Evolutionary conservation across 176 grass and related monocot genomes (phyloP).

Genomic region (Avena insularis): DNA sequence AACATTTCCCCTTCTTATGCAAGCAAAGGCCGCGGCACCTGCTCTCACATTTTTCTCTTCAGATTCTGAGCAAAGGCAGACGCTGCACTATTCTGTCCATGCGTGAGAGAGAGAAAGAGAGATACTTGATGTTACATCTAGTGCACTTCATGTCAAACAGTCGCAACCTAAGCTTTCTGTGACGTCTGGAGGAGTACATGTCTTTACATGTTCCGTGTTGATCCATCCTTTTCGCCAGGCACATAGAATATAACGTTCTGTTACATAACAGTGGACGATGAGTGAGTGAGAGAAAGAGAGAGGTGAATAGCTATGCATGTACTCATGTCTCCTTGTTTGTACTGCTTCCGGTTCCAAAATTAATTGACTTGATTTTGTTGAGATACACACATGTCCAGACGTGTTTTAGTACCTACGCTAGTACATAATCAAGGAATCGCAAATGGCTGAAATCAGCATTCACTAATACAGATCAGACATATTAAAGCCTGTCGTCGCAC

Average conservation of each 20-base stretch:
- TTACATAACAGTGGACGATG: constrained; percentile 42
- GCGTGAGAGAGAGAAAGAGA: background rate
- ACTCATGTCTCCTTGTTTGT: constrained; percentile 4
- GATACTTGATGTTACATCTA: constrained; percentile 61
- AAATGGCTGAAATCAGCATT: no score
- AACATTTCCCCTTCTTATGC: constrained; percentile 54
- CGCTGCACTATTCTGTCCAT: constrained; percentile 47
- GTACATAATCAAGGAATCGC: no score
- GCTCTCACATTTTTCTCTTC: constrained; percentile 43
- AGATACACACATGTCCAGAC: no score
- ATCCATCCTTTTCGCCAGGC: constrained; percentile 15
- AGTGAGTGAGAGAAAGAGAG: background rate
- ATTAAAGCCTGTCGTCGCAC: no score
- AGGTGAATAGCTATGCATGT: background rate
- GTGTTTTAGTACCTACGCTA: no score
- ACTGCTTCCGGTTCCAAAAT: no score
- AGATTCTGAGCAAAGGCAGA: constrained; percentile 45
- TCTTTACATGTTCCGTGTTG: constrained; percentile 26
- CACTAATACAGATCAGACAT: no score
- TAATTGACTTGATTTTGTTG: no score
- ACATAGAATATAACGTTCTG: constrained; percentile 55
- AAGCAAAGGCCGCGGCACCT: constrained; percentile 48
- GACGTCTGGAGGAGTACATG: constrained; percentile 57
- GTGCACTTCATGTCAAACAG: constrained; percentile 48
- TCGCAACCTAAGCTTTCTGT: constrained; percentile 53